Base-by-base conservation (phyloP, 208 protist genomes). In the Leishmania gerbilli region DNA sequence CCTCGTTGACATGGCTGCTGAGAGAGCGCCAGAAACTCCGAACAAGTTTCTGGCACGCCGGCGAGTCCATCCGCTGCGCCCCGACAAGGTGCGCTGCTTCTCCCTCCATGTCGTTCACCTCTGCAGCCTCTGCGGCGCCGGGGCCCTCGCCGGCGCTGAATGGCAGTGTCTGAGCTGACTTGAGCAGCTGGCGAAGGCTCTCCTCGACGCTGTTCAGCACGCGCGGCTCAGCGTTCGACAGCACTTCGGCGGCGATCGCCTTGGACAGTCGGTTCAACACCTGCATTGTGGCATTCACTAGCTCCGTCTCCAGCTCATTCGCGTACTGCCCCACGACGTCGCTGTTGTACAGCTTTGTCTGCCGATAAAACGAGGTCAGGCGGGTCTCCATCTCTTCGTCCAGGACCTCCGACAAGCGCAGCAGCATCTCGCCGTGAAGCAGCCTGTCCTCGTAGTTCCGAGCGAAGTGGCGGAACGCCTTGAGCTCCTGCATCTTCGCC, bases 311-410 rank as follows among this genome's bases (percentile, higher is more conserved):
- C 17, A 97, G 86, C 79, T 93, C 85, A 77, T 34, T 62, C 31
- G 64, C 74, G 49, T 86, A 85, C 60, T 86, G 84, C 68, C 69
- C 40, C 42, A 94, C 91, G 31, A 93, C 89, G 15, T 84, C 82
- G 47, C 72, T 53, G 51, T 84, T 85, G 89, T 97, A 98, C 64
- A 97, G 84, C 80, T 84, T 89, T 45, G 92, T 96, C 72, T 95
- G 87, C 7, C 67, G 60, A 34, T 79, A 76, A 83, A 90, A 97
- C 31, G 89, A 79, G 37, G 69, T 62, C 55, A 95, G 64, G 40
- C 83, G 77, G 15, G 74, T 79, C 31, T 87, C 86, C 79, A 95
- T 92, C 67, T 90, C 87, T 34, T 83, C 67, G 7, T 98, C 91
- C 17, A 98, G 86, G 5, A 86, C 72, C 74, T 83, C 74, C 13